Conservation (phyloP, 208 protist species). For the Balamuthia mandrillaris region DNA sequence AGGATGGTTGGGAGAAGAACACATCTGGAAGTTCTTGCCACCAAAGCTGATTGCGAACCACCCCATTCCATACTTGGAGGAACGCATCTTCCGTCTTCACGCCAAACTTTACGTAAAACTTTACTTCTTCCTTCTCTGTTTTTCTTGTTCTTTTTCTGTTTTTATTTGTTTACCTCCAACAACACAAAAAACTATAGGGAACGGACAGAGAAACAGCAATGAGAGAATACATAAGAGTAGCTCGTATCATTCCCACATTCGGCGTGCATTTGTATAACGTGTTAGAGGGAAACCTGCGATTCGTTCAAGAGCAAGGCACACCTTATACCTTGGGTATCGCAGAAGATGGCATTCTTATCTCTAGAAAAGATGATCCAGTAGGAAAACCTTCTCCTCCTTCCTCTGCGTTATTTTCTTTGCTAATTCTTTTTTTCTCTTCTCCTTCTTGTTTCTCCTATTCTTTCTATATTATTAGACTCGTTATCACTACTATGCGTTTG, state of each 20-base stretch:
- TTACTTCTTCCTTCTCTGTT: background rate
- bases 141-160: background rate
- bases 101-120: background rate
- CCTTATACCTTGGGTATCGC: background rate
- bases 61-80: background rate
- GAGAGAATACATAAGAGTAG: background rate
- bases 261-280: background rate
- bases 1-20: background rate
- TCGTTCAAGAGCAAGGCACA: background rate
- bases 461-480: background rate
- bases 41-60: background rate
- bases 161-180: background rate
- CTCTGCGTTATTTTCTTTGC: background rate
- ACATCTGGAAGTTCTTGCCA: background rate
- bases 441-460: background rate
- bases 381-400: background rate
- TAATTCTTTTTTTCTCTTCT: background rate
- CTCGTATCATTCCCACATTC: background rate
- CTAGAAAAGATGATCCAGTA: background rate
- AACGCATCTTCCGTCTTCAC: slow-evolving; percentile 1
- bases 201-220: background rate
- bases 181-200: background rate
- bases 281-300: background rate
- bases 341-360: slow-evolving; percentile 15
- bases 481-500: slow-evolving; percentile 16